Evolutionary conservation across 1,139 yeast species (phyloP).

Genomic region (Geotrichum australiense): DNA sequence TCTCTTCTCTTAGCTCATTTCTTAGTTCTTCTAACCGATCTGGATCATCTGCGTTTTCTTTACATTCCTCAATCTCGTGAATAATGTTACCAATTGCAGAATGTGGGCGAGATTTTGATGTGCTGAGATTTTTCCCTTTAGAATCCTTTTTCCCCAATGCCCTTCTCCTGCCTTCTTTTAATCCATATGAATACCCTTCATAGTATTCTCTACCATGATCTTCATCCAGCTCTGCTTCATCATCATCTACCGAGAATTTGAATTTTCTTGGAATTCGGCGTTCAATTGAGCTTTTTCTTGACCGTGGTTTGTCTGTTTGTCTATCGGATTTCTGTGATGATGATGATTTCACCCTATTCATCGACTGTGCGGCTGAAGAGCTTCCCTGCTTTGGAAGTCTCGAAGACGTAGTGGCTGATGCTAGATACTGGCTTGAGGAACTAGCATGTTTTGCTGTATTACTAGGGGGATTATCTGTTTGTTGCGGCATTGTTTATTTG

Average conservation of each 20-base stretch:
- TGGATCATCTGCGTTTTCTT: slow-evolving; percentile 15
- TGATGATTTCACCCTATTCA: slow-evolving; percentile 3
- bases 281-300: slow-evolving; percentile 6
- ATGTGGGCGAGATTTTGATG: background rate
- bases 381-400: background rate
- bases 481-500: background rate
- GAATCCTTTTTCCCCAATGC: slow-evolving; percentile 9
- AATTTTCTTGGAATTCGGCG: slow-evolving; percentile 19
- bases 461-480: too few relatives aligned
- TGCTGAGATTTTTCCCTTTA: slow-evolving; percentile 2
- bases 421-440: background rate
- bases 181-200: slow-evolving; percentile 68
- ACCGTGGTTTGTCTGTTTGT: background rate
- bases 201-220: slow-evolving; percentile 56
- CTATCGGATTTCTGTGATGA: slow-evolving; percentile 11
- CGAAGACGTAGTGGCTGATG: background rate
- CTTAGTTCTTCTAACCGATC: slow-evolving; percentile 7
- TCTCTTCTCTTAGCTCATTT: slow-evolving; percentile 9
- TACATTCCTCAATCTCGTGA: slow-evolving; percentile 13
- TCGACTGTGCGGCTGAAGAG: background rate
- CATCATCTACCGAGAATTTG: slow-evolving; percentile 56
- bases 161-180: slow-evolving; percentile 36
- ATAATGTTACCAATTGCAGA: slow-evolving; percentile 6
- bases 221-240: slow-evolving; percentile 54
- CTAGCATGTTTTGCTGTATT: background rate